These are phyloP conservation scores for Hanseniaspora singularis DNA, from an alignment of 805 yeast genomes.

Conservation along the genomic window DNA sequence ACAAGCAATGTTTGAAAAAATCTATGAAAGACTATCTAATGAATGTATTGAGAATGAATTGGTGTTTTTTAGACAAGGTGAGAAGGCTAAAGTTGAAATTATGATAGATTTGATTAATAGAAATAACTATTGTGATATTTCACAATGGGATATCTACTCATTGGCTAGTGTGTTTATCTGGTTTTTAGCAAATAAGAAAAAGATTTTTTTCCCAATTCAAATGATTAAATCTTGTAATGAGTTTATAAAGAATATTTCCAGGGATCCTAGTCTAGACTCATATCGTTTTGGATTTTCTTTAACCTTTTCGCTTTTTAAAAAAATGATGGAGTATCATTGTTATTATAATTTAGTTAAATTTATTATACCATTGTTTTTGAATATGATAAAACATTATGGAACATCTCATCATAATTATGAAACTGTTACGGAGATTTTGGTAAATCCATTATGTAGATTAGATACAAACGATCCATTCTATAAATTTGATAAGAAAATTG, in stretches of 20 bases:
- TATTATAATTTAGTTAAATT: conserved; percentile 30
- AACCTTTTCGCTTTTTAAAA: conserved; percentile 31
- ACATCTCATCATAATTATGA: conserved; percentile 34
- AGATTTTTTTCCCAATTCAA: conserved; percentile 42
- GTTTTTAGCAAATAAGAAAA: conserved; percentile 40
- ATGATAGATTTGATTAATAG: conserved; percentile 40
- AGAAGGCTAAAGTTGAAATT: conserved; percentile 35
- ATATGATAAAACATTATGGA: conserved; percentile 30
- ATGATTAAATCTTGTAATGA: conserved; percentile 25
- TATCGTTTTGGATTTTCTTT: conserved; percentile 35
- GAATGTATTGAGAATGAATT: conserved; percentile 36
- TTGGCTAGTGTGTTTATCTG: conserved; percentile 34
- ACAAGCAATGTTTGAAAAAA: conserved; percentile 37
- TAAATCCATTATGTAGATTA: conserved; percentile 48
- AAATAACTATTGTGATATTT: conserved; percentile 46
- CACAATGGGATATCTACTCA: conserved; percentile 49
- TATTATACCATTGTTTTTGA: conserved; percentile 37
- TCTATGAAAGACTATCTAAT: conserved; percentile 36
- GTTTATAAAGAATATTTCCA: neutral
- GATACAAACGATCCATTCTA: conserved; percentile 32
- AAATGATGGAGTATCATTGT: conserved; percentile 27
- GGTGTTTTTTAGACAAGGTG: conserved; percentile 47
- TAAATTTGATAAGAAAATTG: conserved; percentile 36
- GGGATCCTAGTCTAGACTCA: conserved; percentile 35
- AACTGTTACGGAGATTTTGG: conserved; percentile 35